Evolutionary conservation across 768 basidiomycete genomes (phyloP).

Genomic region (Candolleomyces aberdarensis): DNA sequence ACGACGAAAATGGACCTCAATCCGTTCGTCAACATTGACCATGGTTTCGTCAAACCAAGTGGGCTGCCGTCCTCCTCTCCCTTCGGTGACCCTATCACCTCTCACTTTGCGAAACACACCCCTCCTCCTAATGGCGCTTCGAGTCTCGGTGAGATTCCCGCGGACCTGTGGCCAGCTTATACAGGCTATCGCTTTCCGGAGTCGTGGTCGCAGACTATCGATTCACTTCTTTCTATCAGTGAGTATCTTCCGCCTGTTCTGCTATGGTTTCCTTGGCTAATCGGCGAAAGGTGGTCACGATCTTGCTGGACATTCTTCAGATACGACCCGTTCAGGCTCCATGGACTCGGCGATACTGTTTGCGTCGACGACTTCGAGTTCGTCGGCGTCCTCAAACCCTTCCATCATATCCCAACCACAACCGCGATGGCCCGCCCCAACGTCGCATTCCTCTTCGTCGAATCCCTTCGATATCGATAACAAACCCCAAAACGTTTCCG

Average conservation of each 20-base stretch:
- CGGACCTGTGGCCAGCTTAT: background rate
- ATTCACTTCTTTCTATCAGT: constrained; percentile 2
- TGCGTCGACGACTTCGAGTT: background rate
- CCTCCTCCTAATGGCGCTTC: background rate
- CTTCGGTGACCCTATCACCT: background rate
- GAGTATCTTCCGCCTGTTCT: background rate
- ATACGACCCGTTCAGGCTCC: background rate
- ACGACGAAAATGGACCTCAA: background rate
- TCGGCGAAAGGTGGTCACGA: no score
- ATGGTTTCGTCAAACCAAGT: background rate
- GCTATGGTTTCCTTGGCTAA: no score
- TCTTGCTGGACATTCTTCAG: background rate
- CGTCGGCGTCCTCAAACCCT: background rate
- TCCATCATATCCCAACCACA: background rate
- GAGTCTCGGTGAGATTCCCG: background rate
- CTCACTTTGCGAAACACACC: background rate
- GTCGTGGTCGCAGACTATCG: constrained; percentile 7
- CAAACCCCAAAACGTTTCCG: no score
- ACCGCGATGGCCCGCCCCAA: background rate
- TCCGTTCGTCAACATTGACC: constrained; percentile 2
- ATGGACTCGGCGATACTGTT: background rate
- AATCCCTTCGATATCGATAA: no score
- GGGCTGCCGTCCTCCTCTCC: background rate
- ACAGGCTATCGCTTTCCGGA: background rate
- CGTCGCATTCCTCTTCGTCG: no score